Evolutionary conservation across 2,329 filamentous ascomycete species (phyloP).

Genomic region (Colletotrichum falcatum): DNA sequence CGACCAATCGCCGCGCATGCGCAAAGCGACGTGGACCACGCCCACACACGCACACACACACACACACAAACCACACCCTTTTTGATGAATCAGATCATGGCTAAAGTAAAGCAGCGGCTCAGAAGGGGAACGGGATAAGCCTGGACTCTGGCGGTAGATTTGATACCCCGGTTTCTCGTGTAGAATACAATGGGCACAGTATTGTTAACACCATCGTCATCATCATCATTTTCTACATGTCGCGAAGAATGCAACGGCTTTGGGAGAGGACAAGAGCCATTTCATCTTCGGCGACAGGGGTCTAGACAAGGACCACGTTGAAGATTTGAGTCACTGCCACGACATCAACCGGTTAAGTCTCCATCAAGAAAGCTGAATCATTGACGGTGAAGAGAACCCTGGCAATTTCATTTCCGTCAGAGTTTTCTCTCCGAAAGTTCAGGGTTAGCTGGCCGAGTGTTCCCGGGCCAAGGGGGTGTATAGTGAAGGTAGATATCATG

Average conservation of each 20-base stretch:
- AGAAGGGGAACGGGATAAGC: background rate
- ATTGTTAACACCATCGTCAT: background rate
- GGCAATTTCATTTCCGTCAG: background rate
- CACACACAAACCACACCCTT: constrained; percentile 8
- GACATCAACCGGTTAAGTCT: constrained; percentile 7
- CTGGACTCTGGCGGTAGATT: constrained; percentile 30
- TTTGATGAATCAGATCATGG: constrained; percentile 26
- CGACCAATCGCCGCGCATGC: constrained; percentile 21
- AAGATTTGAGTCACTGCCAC: constrained; percentile 30
- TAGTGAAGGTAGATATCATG: background rate
- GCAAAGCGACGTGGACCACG: constrained; percentile 30
- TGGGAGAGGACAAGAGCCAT: background rate
- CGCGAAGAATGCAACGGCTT: background rate
- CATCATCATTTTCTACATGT: constrained; percentile 1
- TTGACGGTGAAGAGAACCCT: constrained; percentile 33
- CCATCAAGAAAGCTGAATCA: background rate
- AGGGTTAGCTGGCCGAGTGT: background rate
- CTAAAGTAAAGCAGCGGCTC: constrained; percentile 8
- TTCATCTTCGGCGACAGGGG: background rate
- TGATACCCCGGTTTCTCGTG: constrained; percentile 32
- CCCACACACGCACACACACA: constrained; percentile 3
- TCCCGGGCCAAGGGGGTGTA: background rate
- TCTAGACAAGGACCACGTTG: background rate
- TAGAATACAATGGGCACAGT: constrained; percentile 14
- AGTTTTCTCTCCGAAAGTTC: background rate